Evolutionary conservation across 2,329 filamentous ascomycete species (phyloP).

Genomic region (Pyricularia sp.): DNA sequence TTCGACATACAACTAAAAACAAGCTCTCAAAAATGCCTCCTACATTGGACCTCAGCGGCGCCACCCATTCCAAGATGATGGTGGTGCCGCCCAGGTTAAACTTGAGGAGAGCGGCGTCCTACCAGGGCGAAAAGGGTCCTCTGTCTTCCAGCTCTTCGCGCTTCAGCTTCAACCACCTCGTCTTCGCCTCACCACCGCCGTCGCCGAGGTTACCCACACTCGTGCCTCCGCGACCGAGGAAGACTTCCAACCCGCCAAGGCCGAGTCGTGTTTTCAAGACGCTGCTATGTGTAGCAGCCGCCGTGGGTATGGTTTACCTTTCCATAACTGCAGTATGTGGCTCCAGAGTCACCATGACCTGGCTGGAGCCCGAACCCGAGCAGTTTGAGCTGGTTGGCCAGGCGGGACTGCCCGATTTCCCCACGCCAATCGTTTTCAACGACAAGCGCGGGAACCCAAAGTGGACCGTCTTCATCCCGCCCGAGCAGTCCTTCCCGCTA

Average conservation of each 20-base stretch:
- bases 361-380: conserved; percentile 19
- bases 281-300: conserved; percentile 1
- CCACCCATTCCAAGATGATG: conserved; percentile 39
- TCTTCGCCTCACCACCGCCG: conserved; percentile 52
- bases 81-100: conserved; percentile 47
- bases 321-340: neutral
- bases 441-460: conserved; percentile 55
- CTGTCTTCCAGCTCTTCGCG: conserved; percentile 52
- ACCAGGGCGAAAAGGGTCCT: conserved; percentile 40
- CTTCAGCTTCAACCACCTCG: conserved; percentile 58
- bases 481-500: conserved; percentile 57
- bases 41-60: conserved; percentile 33
- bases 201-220: conserved; percentile 64
- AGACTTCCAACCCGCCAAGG: conserved; percentile 46
- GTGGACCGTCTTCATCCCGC: conserved; percentile 78
- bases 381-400: conserved; percentile 60
- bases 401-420: conserved; percentile 58
- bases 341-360: neutral
- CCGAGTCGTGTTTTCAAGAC: conserved; percentile 47
- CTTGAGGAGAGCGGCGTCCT: conserved; percentile 48
- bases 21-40: conserved; percentile 28
- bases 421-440: conserved; percentile 61
- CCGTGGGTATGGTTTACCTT: neutral
- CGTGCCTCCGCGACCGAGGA: conserved; percentile 50
- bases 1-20: neutral